These are phyloP conservation scores for Irpex lacteus DNA, from an alignment of 1,284 basidiomycete species.

Conservation along the genomic window DNA sequence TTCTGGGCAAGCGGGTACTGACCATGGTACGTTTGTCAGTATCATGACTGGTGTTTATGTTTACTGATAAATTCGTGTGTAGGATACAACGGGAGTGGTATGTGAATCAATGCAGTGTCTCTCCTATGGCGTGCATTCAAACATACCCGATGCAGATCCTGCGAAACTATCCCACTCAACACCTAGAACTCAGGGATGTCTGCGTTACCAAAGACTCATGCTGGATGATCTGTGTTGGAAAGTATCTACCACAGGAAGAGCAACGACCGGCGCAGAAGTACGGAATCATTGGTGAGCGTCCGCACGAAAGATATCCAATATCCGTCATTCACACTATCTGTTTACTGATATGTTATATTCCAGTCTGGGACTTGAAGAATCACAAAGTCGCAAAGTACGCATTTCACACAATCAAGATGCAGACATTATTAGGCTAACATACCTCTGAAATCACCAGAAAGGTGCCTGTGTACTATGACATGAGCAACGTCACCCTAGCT, in stretches of 20 bases:
- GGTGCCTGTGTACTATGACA: slow-evolving; percentile 74
- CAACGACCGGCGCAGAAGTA: slow-evolving; percentile 75
- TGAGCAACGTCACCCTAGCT: slow-evolving; percentile 68
- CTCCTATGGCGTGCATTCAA: neutral
- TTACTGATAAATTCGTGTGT: neutral
- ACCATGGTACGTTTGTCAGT: neutral
- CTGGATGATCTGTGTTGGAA: slow-evolving; percentile 70
- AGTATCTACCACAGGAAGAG: slow-evolving; percentile 55
- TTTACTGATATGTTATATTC: neutral
- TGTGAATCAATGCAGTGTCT: neutral
- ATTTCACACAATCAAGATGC: neutral
- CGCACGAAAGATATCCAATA: neutral
- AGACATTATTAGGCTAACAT: neutral
- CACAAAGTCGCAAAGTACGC: slow-evolving; percentile 65
- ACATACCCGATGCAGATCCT: neutral
- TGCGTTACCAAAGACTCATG: slow-evolving; percentile 66
- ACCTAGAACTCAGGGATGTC: slow-evolving; percentile 65
- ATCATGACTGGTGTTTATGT: neutral
- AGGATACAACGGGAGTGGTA: neutral
- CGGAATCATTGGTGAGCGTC: slow-evolving; percentile 61
- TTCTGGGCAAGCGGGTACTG: neutral
- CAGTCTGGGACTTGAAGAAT: slow-evolving; percentile 70
- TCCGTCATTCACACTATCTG: neutral
- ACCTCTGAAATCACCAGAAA: slow-evolving; percentile 40
- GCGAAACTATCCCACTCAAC: neutral